Percentiles rank a stretch among this genome's conserved stretches.
These are phyloP conservation scores for Saccharomyces hybrid DNA, from an alignment of 1,139 yeast species.

Conservation along the genomic window DNA sequence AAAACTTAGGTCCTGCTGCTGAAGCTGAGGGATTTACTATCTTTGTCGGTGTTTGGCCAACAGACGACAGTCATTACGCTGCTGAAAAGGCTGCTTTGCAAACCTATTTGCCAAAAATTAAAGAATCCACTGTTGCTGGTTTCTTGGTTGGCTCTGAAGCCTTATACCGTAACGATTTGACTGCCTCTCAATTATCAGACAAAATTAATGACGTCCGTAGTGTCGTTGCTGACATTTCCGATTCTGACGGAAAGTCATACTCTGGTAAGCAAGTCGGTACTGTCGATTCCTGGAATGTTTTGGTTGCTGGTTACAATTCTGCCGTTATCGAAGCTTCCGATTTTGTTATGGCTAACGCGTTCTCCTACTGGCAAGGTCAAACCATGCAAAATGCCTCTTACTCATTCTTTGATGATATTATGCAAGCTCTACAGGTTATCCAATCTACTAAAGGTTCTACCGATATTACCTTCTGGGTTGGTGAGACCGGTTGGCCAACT, in stretches of 20 bases:
- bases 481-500: conserved; percentile 99
- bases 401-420: conserved; percentile 90
- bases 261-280: conserved; percentile 72
- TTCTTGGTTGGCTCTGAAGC: conserved; percentile 91
- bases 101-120: conserved; percentile 61
- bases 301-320: conserved; percentile 67
- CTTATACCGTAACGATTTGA: conserved; percentile 74
- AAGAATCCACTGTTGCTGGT: conserved; percentile 59
- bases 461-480: conserved; percentile 85
- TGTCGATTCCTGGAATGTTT: conserved; percentile 91
- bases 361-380: conserved; percentile 98
- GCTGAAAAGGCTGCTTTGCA: conserved; percentile 65
- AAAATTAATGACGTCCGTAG: conserved; percentile 54
- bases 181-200: conserved; percentile 59
- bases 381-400: conserved; percentile 69
- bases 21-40: conserved; percentile 65
- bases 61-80: conserved; percentile 61
- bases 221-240: conserved; percentile 52
- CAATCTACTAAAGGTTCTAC: conserved; percentile 81
- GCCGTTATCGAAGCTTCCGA: conserved; percentile 76
- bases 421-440: conserved; percentile 87
- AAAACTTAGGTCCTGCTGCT: conserved; percentile 79
- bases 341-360: conserved; percentile 84
- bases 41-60: conserved; percentile 88
- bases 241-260: conserved; percentile 75